A percentile compares a stretch with the other conserved stretches of the same genome.
These are phyloP conservation scores for Colletotrichum sublineola DNA, from an alignment of 2,329 filamentous ascomycete species.

Conservation along the genomic window DNA sequence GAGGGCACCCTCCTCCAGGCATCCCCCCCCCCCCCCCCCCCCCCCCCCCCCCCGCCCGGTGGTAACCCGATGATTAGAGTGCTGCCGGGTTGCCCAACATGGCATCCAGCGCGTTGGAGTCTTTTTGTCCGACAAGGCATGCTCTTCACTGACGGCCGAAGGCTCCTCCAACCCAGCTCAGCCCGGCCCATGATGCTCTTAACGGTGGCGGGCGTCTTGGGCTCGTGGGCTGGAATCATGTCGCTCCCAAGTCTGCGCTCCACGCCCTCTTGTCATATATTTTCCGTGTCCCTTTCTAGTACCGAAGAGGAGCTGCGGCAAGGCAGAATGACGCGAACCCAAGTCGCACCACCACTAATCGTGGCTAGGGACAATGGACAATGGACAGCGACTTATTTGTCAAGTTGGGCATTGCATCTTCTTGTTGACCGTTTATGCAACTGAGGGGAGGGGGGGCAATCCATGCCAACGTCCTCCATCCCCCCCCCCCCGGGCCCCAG, in stretches of 20 bases:
- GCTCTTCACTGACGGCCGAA: conserved; percentile 9
- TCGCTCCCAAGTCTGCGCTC: not conserved
- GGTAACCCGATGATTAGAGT: conserved; percentile 21
- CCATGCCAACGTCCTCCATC: not conserved
- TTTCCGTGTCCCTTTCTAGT: not conserved
- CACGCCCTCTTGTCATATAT: conserved; percentile 21
- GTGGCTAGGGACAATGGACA: not conserved
- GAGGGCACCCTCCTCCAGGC: not conserved
- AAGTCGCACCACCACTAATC: not conserved
- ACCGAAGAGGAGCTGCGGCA: not conserved
- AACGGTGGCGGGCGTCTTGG: not conserved
- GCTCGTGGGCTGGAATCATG: not conserved
- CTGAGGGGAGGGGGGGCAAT: not conserved
- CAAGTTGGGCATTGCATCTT: not conserved
- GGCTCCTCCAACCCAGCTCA: conserved; percentile 17
- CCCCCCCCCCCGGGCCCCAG: not conserved
- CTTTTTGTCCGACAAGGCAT: not conserved
- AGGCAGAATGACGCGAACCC: conserved; percentile 2
- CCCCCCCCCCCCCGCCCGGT: conserved; percentile 7
- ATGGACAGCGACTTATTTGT: too few relatives aligned
- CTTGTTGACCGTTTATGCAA: not conserved
- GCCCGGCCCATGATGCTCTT: conserved; percentile 2
- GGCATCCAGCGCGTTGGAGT: conserved; percentile 21
- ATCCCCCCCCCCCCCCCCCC: conserved; percentile 9
- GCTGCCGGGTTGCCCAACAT: conserved; percentile 33